Conservation (phyloP, 148 eudicot species). For the Suaeda aralocaspica region DNA sequence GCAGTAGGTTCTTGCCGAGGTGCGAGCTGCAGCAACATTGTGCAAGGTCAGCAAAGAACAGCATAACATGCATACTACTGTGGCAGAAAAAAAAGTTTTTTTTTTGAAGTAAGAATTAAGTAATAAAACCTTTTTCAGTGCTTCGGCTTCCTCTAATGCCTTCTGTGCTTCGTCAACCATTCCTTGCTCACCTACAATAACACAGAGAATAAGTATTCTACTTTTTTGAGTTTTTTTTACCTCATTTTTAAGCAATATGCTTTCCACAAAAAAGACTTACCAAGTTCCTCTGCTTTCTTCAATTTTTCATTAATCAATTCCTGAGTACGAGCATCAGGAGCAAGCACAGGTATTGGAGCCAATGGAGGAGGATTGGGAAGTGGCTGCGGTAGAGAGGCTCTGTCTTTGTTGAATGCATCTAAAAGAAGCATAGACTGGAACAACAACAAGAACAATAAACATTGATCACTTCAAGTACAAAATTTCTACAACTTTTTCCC, state of each 20-base stretch:
- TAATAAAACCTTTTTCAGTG: constrained; percentile 67
- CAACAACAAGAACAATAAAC: constrained; percentile 1
- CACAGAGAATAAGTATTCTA: background rate
- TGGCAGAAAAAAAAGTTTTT: background rate
- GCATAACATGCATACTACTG: background rate
- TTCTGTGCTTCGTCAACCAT: constrained; percentile 95
- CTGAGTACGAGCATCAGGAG: constrained; percentile 91
- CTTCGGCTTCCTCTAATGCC: constrained; percentile 98
- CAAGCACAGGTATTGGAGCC: constrained; percentile 59
- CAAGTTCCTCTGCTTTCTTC: constrained; percentile 93
- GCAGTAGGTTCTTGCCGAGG: constrained; percentile 66
- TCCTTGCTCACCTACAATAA: constrained; percentile 83
- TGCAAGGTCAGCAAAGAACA: constrained; percentile 6
- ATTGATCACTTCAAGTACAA: background rate
- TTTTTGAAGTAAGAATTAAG: background rate
- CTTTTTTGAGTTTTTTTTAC: no score
- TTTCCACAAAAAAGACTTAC: constrained; percentile 29
- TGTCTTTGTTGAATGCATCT: constrained; percentile 95
- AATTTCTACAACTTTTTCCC: background rate
- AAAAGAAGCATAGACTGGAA: constrained; percentile 82
- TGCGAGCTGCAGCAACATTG: constrained; percentile 51
- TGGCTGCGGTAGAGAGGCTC: constrained; percentile 91
- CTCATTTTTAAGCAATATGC: no score
- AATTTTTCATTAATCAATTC: constrained; percentile 96
- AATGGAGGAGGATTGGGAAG: constrained; percentile 67